Base-by-base conservation (phyloP, 495 filamentous ascomycete species). In the Echria macrotheca region DNA sequence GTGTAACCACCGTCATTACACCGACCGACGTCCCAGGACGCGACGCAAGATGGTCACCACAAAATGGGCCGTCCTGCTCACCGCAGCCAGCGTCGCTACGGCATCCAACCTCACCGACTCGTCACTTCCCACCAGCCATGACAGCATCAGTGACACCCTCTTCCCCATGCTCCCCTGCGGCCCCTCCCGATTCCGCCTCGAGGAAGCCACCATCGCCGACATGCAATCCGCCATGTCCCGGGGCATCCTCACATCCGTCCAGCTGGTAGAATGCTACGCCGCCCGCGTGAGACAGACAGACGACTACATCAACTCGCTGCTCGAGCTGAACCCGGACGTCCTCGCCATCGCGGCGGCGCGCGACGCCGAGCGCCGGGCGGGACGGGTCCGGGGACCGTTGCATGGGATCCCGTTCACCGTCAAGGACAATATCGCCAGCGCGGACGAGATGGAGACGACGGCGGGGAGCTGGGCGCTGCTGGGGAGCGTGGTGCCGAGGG, bases 351-450 rank as follows among this genome's bases (percentile, higher is more conserved):
- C 85, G 5, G 63, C 69, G 6, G 50, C 57, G 24, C 67, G 82
- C 15, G 85, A 88, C 60, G 59, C 52, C 0, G 83, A 87, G 65
- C 74, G 84, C 28, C 60, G 59, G 4, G 47, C 61, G 1, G 81
- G 82, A 10, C 68, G 56, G 25, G 65, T 81, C 11, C 74, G 81
- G 15, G 73, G 81, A 24, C 76, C 77, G 5, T 71, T 88, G 1
- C 84, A 89, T 59, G 83, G 84, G 17, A 84, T 89, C 47, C 85
- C 85, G 2, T 82, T 87, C 63, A 63, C 86, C 14, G 75, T 87
- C 52, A 88, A 88, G 64, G 83, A 88, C 42, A 55, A 68, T 45
- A 65, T 58, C 23, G 59, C 53, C 22, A 59, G 55, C 57, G 73
- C 56, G 61, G 61, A 56, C 54, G 68, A 53, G 4, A 68, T 80